Base-by-base conservation (phyloP, 441 rosid species). In the Omphalea diandra region DNA sequence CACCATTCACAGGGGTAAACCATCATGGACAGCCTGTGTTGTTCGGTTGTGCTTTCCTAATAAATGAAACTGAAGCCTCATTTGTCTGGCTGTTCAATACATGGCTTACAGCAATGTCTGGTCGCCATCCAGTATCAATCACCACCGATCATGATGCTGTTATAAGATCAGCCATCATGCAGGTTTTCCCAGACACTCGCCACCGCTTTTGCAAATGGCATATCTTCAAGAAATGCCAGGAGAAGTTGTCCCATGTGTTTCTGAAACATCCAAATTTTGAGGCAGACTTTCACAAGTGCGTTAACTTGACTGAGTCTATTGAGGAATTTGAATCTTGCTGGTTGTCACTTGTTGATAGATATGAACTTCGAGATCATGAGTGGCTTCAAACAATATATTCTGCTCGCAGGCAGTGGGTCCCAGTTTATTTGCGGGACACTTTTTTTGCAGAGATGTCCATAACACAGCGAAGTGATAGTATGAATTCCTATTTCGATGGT, bases 161-260 rank as follows among this genome's bases (percentile, higher is more conserved):
- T 55, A 87, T 94, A 74, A 79, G 91, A 18, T 77, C 83, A 7
- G 93, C 99, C 22, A 76, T 90, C 71, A 83, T 75, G 75, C 89
- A 88, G 81, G 99, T 94, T 77, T 87, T 91, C 76, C 99, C 98
- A 0, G 83, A 76, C 27, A 84, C 94, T 27, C 91, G 98, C 35
- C 97, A 90, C 59, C 85, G 99, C 44, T 89, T 92, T 73, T 88
- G 98, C 81, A 94, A 92, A 78, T 86, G 96, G 94, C 94, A 90
- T 73, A 87, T 94, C 79, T 88, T 90, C 74, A 92, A 87, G 77
- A 87, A 89, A 79, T 88, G 91, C 61, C 96, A 89, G 69, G 98
- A 94, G 73, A 92, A 85, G 78, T 73, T 94, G 81, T 88, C 96
- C 33, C 91, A 92, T 73, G 81, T 85, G 50, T 90, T 87, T 76